A percentile compares a stretch with the other conserved stretches of the same genome.
phyloP scores from a whole-genome alignment of 2,329 filamentous ascomycete genomes.

The Septoria petroselini region DNA sequence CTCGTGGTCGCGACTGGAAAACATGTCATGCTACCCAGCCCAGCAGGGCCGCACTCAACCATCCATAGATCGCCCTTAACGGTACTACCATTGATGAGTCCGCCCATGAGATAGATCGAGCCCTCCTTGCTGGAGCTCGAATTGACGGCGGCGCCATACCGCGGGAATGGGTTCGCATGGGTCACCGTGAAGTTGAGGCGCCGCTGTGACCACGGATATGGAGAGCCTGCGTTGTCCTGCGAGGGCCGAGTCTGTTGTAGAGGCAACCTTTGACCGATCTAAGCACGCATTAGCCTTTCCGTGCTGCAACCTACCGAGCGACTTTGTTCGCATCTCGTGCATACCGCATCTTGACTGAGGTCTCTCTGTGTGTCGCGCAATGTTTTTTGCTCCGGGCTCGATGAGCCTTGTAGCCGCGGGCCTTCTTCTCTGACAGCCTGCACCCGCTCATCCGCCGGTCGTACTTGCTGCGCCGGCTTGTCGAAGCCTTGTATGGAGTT shows the following conservation, averaged over 20 bases:
- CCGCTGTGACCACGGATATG: constrained; percentile 95
- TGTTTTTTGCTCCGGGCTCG: constrained; percentile 29
- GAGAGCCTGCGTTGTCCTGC: constrained; percentile 62
- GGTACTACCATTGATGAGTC: constrained; percentile 87
- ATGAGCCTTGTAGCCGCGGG: constrained; percentile 27
- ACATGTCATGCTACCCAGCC: constrained; percentile 70
- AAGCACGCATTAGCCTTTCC: constrained; percentile 36
- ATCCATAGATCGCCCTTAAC: constrained; percentile 98
- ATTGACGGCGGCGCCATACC: constrained; percentile 96
- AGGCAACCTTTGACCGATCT: constrained; percentile 31
- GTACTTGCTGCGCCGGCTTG: constrained; percentile 9
- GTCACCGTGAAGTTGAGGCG: constrained; percentile 80
- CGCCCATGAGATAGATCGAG: constrained; percentile 96
- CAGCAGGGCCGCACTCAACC: constrained; percentile 73
- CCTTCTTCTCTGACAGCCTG: constrained; percentile 18
- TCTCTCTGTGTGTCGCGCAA: constrained; percentile 28
- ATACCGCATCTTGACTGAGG: constrained; percentile 29
- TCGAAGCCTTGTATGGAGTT: constrained; percentile 26
- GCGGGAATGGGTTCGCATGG: constrained; percentile 83
- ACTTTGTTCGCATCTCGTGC: constrained; percentile 4
- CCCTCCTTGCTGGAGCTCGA: constrained; percentile 90
- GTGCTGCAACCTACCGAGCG: neutral
- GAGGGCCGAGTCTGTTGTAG: constrained; percentile 38
- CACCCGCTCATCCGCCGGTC: constrained; percentile 22
- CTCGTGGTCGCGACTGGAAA: constrained; percentile 88